Evolutionary conservation across 139 green algal genomes (phyloP), one percentile per base, ranked within the genome.

Genomic region (Mychonastes homosphaera): DNA sequence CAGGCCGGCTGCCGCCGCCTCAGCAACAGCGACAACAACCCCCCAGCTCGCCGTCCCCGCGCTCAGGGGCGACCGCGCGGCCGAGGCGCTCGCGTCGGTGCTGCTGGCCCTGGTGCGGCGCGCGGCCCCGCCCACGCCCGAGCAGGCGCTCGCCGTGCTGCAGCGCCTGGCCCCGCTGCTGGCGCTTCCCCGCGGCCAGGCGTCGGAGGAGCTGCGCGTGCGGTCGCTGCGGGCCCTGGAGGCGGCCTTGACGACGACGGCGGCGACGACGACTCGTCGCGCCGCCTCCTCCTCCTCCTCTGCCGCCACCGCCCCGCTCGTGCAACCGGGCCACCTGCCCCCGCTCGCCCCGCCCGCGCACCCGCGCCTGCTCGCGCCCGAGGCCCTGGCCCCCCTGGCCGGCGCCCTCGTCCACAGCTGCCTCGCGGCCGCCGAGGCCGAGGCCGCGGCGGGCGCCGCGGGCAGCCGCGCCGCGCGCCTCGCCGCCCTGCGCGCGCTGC

Each of bases 381-480:
- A 62, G 28, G 49, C 3, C 33, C 43, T 33, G 24, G 52, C 58
- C 4, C 47, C 57, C 1, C 48, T 89, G 44, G 24, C 76, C 2
- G 82, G 76, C 23, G 67, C 74, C 47, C 33, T 85, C 10, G 40
- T 75, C n/a, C 70, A 62, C 29, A 36, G 36, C 45, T 65, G 65
- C 58, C 27, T 79, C 45, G 62, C 74, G 62, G 43, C 63, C 9
- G 71, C 73, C n/a, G 73, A 73, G 9, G 68, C 29, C 0, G 75
- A 89, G 58, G 53, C 70, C 19, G 41, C 64, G 23, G 66, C 56
- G 6, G 80, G 67, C 21, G 35, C 36, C 21, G 49, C 12, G 21
- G 82, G 79, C 65, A 86, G 74, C 70, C 73, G 66, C 44, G 55
- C 67, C 18, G 51, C 89, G 23, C 57, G 74, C 16, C 56, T 62